Evolutionary conservation across 2,329 filamentous ascomycete species (phyloP), one percentile per base, ranked within the genome.

Genomic region (Xylaria sp.): DNA sequence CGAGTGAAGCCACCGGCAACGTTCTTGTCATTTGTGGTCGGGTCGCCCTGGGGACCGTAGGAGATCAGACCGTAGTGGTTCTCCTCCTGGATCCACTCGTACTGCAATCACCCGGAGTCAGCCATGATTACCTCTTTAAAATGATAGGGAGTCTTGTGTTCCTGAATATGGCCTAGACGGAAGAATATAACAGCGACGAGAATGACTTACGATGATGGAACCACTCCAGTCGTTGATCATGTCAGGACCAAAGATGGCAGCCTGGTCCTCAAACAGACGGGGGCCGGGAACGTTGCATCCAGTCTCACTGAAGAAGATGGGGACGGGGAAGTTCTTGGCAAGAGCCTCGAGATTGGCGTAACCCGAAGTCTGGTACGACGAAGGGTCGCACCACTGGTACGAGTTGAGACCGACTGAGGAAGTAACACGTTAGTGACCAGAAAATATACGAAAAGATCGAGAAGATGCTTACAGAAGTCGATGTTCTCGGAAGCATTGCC

Each of bases 231-330:
- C 81, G 59, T 80, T 78, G 4, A 81, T 76, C 91, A 96, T 96
- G 2, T 90, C 75, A 0, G 79, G 67, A 49, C 89, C 88, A 68
- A 94, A 88, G 66, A 96, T 90, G 54, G 90, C 86, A 47, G 82
- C 79, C 74, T 94, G 90, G 70, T 96, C 88, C 23, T 79, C 79
- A 70, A 89, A 91, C 1, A 79, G 76, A 49, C 88, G 82, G 0
- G 87, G 85, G 1, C 76, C 75, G 0, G 80, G 79, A 4, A 77
- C 80, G 71, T 90, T 92, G 80, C 91, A 96, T 60, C 91, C 91
- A 2, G 90, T 94, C 75, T 96, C 91, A 39, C 90, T 92, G 76
- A 96, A 91, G 79, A 92, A 92, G 68, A 94, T 91, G 18, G 90
- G 91, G n/a, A 95, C 85, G 52, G 86, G 87, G 74, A 91, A 92